phyloP scores from a whole-genome alignment of 1,284 basidiomycete species.

The Trichosporon inkin region DNA sequence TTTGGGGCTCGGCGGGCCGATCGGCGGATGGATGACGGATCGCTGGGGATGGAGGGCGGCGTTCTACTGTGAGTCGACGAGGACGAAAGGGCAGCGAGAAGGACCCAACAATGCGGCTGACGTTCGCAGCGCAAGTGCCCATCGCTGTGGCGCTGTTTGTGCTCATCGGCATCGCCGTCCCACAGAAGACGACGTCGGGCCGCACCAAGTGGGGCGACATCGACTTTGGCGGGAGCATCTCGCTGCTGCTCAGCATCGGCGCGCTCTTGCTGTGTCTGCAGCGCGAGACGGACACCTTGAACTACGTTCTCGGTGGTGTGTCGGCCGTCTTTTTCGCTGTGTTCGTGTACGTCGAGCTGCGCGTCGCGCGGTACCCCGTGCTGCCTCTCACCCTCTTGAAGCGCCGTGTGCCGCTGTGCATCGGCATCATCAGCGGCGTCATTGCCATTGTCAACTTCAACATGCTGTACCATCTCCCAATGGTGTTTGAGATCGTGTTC shows the following conservation, averaged over 20 bases:
- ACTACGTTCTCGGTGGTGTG: neutral
- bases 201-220: constrained; percentile 13
- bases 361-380: constrained; percentile 25
- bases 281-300: neutral
- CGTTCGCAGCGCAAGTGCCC: constrained; percentile 25
- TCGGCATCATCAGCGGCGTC: constrained; percentile 28
- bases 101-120: no score
- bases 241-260: constrained; percentile 29
- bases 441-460: constrained; percentile 38
- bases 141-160: constrained; percentile 17
- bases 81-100: no score
- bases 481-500: constrained; percentile 34
- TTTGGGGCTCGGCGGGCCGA: constrained; percentile 45
- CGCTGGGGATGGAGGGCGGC: constrained; percentile 49
- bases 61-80: constrained; percentile 26
- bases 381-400: constrained; percentile 29
- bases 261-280: constrained; percentile 27
- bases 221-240: constrained; percentile 29
- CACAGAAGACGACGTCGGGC: neutral
- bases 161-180: constrained; percentile 15
- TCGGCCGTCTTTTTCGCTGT: constrained; percentile 20
- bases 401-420: constrained; percentile 27
- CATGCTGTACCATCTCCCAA: constrained; percentile 36
- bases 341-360: constrained; percentile 32
- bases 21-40: constrained; percentile 49